phyloP scores from a whole-genome alignment of 2,329 filamentous ascomycete species.

The Zasmidium angulare region DNA sequence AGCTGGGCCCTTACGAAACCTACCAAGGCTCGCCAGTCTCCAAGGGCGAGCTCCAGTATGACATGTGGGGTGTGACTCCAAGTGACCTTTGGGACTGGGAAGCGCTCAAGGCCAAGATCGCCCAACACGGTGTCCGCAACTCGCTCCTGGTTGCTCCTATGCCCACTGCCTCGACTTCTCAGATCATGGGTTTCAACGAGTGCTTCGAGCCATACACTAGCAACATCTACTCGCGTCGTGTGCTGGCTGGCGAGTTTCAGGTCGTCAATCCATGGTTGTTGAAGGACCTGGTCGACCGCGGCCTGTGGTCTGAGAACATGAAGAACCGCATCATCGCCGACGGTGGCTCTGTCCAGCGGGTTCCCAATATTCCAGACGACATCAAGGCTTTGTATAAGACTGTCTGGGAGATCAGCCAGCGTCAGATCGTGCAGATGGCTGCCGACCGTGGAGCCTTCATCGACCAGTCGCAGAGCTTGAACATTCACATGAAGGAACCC shows the following conservation, averaged over 20 bases:
- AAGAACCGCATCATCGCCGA: constrained; percentile 99
- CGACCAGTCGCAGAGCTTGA: constrained; percentile 97
- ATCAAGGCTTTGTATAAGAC: constrained; percentile 99
- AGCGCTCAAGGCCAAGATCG: constrained; percentile 82
- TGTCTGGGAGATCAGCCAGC: constrained; percentile 98
- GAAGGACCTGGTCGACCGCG: constrained; percentile 96
- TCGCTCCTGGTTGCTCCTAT: constrained; percentile 92
- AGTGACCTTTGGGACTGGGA: constrained; percentile 97
- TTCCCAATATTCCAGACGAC: constrained; percentile 92
- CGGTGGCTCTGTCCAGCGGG: constrained; percentile 92
- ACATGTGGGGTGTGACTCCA: constrained; percentile 96
- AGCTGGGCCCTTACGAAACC: constrained; percentile 79
- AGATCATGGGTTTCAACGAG: constrained; percentile 98
- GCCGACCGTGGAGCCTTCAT: constrained; percentile 98
- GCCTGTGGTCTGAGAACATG: constrained; percentile 98
- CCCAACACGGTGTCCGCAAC: constrained; percentile 92
- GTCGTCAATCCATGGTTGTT: constrained; percentile 98
- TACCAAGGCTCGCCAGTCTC: constrained; percentile 94
- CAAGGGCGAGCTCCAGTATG: constrained; percentile 93
- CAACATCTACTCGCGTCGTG: constrained; percentile 98
- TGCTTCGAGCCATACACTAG: constrained; percentile 99
- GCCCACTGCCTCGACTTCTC: constrained; percentile 95
- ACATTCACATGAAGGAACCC: constrained; percentile 99
- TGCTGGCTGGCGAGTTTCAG: constrained; percentile 97
- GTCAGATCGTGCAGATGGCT: constrained; percentile 93